Evolutionary conservation across 1,284 basidiomycete genomes (phyloP), one percentile per base, ranked within the genome.

Genomic region (Athelia sp.): DNA sequence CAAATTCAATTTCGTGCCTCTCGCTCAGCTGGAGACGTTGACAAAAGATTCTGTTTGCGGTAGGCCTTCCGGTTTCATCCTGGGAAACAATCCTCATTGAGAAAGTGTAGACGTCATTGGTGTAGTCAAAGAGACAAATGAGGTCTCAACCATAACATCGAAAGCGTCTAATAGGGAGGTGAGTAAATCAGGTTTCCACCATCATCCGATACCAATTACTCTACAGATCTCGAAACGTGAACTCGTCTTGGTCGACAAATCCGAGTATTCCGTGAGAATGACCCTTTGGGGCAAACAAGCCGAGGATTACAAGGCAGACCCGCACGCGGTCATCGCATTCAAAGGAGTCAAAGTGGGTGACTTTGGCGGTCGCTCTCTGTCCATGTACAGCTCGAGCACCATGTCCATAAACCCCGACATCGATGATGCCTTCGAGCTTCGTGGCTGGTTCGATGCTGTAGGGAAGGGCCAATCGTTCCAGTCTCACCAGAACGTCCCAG

Each of bases 281-380:
- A 99, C 97, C 2, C 73, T 99, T 4, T 99, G 97, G 96, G 97
- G 96, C 24, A 94, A 91, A 65, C 88, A 91, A 64, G 97, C 96
- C 1, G 94, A 98, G 63, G 79, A 79, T 43, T 99, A 87, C 64
- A 66, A 66, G 2, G 66, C 69, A 14, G 66, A 71, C 3, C 75
- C 81, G 36, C 74, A 80, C 48, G 82, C 90, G 10, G 82, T 97
- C 18, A 78, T 94, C 53, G 96, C 95, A 2, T 93, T 97, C 79
- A 98, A 97, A 71, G 90, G 93, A 19, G 92, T 93, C 60, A 95
- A 90, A 69, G 93, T 99, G 36, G 86, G 93, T 36, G 96, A 98
- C 59, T 99, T 92, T 65, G 90, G 90, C 59, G 96, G 95, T 78
- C 81, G 90, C 49, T 88, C 79, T 1, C 75, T 98, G 42, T 93